Evolutionary conservation across 2,329 filamentous ascomycete genomes (phyloP).

Genomic region (Pseudogymnoascus sp.): DNA sequence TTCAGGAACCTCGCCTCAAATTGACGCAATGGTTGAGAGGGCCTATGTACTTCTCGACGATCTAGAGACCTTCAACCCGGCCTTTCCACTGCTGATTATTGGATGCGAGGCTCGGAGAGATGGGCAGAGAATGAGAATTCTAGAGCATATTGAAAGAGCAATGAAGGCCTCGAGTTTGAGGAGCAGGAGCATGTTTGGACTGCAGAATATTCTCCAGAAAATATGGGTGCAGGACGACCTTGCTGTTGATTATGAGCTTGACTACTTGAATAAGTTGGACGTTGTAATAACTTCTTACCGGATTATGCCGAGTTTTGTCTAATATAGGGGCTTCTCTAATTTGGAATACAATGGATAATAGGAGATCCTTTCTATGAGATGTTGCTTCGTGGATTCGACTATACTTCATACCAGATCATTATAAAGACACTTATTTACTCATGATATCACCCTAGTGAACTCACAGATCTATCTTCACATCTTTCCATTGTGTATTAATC

Average conservation of each 20-base stretch:
- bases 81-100: conserved; percentile 25
- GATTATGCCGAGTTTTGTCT: conserved; percentile 17
- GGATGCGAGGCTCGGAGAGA: conserved; percentile 26
- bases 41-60: conserved; percentile 16
- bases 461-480: too few relatives aligned
- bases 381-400: neutral
- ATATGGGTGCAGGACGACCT: conserved; percentile 17
- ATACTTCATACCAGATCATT: neutral
- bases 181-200: conserved; percentile 11
- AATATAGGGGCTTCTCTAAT: conserved; percentile 11
- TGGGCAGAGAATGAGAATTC: conserved; percentile 18
- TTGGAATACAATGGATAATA: conserved; percentile 11
- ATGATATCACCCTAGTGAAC: too few relatives aligned
- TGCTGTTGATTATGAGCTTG: conserved; percentile 15
- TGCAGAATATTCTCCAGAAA: conserved; percentile 12
- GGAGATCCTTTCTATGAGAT: neutral
- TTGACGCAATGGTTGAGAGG: conserved; percentile 17
- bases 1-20: conserved; percentile 16
- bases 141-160: conserved; percentile 16
- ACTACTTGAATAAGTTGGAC: conserved; percentile 13
- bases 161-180: conserved; percentile 12
- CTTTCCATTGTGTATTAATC: too few relatives aligned
- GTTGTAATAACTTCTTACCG: conserved; percentile 14
- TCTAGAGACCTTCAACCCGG: conserved; percentile 21
- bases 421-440: neutral